Base-by-base conservation (phyloP, 352 stramenopile genomes). In the Elongisporangium prolatum region DNA sequence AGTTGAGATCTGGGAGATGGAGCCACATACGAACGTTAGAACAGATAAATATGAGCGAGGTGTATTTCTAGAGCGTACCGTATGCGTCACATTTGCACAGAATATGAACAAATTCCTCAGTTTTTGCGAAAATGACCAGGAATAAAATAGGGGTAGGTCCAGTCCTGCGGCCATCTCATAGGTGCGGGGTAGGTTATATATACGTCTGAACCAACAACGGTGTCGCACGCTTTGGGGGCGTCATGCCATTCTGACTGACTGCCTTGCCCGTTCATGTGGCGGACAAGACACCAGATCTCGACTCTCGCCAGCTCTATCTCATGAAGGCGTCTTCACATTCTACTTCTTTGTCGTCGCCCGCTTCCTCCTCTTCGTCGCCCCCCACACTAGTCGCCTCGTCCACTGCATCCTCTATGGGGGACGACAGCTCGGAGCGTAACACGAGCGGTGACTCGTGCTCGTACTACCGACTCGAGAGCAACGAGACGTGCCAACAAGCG, bases 391-490 rank as follows among this genome's bases (percentile, higher is more conserved):
- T 52, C 21, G 63, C 34, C 40, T 65, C 65, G 1, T 57, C 66
- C 2, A 58, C 59, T 21, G 71, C 65, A 1, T 57, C 66, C 2
- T 57, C 59, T 21, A 69, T 72, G 28, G 62, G 34, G 47, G 70
- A 62, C 11, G 65, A 62, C 24, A 70, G 67, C 58, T 68, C 76
- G 61, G 68, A 74, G 48, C 67, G 79, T 59, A 74, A 80, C 59
- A 62, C 63, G 1, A 68, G 71, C 18, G 78, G 67, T 56, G 75
- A 86, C 53, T 77, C 72, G 28, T 92, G 82, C 64, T 80, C 72
- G 60, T 89, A 86, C 65, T 87, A 89, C 69, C 58, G 61, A 9
- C 53, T 70, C n/a, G 49, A 69, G 20, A 54, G 68, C 8, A 63
- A 59, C n/a, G 56, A 62, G 44, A 69, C 52, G 5, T 92, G 82